Conservation (phyloP, 2,329 filamentous ascomycete species). For the Blastomyces gilchristii region DNA sequence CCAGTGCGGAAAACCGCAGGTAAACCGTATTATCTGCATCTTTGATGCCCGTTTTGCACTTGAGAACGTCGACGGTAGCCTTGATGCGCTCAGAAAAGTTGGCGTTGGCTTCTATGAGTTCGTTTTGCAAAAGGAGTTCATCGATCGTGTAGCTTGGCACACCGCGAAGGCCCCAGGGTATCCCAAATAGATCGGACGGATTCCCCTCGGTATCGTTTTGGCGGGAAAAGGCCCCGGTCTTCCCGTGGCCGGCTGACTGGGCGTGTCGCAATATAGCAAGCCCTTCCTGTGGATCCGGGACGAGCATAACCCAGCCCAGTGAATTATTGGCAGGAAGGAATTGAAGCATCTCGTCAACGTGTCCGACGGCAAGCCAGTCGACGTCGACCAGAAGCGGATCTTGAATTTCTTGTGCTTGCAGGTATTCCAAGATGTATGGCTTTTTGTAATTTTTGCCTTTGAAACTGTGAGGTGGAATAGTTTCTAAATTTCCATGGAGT, state of each 20-base stretch:
- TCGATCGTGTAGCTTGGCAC: conserved; percentile 12
- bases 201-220: conserved; percentile 8
- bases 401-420: conserved; percentile 30
- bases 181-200: background rate
- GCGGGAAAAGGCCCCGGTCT: conserved; percentile 9
- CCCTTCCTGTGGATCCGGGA: conserved; percentile 18
- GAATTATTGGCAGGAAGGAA: conserved; percentile 22
- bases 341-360: conserved; percentile 30
- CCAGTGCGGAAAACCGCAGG: conserved; percentile 10
- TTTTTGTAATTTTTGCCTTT: conserved; percentile 13
- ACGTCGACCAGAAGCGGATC: conserved; percentile 28
- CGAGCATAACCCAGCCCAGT: conserved; percentile 18
- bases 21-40: conserved; percentile 10
- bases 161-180: conserved; percentile 10
- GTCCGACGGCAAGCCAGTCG: conserved; percentile 25
- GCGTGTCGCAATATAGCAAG: conserved; percentile 21
- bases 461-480: conserved; percentile 27
- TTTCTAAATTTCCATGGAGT: conserved; percentile 30
- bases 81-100: conserved; percentile 8
- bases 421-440: conserved; percentile 21
- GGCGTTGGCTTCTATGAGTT: conserved; percentile 6
- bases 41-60: conserved; percentile 11
- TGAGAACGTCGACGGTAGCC: conserved; percentile 8
- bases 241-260: conserved; percentile 19
- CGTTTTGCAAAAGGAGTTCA: conserved; percentile 7